Conservation (phyloP, 352 stramenopile species). For the Albugo laibachii region DNA sequence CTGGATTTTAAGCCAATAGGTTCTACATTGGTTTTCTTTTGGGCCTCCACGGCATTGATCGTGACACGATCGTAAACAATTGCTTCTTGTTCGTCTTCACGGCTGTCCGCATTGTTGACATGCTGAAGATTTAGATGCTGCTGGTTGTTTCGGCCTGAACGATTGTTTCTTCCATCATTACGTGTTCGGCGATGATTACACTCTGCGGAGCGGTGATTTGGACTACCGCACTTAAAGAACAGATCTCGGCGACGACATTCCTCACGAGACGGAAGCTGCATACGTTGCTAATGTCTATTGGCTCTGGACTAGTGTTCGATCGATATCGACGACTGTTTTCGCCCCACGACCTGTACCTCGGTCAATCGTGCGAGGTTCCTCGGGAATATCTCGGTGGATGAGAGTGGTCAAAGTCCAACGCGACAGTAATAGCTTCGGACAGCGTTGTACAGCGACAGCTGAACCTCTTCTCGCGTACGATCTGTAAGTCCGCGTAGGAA, state of each 20-base stretch:
- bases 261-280: neutral
- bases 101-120: neutral
- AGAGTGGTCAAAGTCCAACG: no score
- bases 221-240: no score
- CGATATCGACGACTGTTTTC: neutral
- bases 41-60: neutral
- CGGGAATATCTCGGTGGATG: no score
- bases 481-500: slow-evolving; percentile 7
- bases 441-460: no score
- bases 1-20: no score
- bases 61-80: slow-evolving; percentile 4
- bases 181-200: slow-evolving; percentile 1
- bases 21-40: no score
- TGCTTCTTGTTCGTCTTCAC: slow-evolving; percentile 4
- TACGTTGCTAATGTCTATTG: neutral
- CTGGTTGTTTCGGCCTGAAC: neutral
- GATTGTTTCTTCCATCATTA: slow-evolving; percentile 4
- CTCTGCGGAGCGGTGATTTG: no score
- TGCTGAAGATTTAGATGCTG: slow-evolving; percentile 2
- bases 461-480: no score
- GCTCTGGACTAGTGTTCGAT: neutral
- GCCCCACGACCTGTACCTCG: no score
- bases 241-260: neutral
- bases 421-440: no score
- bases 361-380: no score